A percentile compares a stretch with the other conserved stretches of the same genome.
Conservation (phyloP, 192 early-diverging fungal genomes). For the Linderina pennispora region DNA sequence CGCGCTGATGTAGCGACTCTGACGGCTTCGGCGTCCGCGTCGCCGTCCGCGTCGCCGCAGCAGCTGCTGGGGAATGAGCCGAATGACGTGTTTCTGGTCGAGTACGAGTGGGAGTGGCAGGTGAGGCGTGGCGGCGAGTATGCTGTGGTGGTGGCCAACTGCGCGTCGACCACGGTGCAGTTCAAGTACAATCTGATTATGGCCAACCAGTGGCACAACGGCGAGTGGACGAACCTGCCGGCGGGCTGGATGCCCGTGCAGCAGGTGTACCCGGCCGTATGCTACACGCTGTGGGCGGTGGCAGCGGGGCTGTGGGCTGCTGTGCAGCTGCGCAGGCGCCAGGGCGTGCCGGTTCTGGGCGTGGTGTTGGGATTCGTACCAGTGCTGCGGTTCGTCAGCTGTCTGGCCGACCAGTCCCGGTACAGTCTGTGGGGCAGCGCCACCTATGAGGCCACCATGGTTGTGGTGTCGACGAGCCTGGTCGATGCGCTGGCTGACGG, state of each 20-base stretch:
- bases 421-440: conserved; percentile 20
- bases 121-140: conserved; percentile 37
- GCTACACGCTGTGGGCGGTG: conserved; percentile 29
- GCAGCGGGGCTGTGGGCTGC: conserved; percentile 14
- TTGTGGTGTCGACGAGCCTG: conserved; percentile 35
- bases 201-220: conserved; percentile 40
- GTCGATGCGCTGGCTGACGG: conserved; percentile 38
- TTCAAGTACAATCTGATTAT: conserved; percentile 47
- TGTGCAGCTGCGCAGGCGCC: conserved; percentile 1
- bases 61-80: conserved; percentile 19
- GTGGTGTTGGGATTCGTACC: conserved; percentile 23
- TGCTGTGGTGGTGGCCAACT: conserved; percentile 43
- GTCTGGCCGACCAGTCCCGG: conserved; percentile 39
- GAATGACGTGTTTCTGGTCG: conserved; percentile 40
- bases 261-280: conserved; percentile 17
- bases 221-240: conserved; percentile 34
- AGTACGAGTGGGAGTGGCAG: conserved; percentile 45
- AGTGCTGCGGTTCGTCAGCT: conserved; percentile 27
- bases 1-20: background rate
- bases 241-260: conserved; percentile 45
- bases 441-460: conserved; percentile 35
- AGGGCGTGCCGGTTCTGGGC: conserved; percentile 5
- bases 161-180: conserved; percentile 40
- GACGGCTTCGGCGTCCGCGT: no score
- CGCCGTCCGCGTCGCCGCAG: background rate